These are phyloP conservation scores for Nicotiana otophora DNA, from an alignment of 257 asterid species.

Conservation along the genomic window DNA sequence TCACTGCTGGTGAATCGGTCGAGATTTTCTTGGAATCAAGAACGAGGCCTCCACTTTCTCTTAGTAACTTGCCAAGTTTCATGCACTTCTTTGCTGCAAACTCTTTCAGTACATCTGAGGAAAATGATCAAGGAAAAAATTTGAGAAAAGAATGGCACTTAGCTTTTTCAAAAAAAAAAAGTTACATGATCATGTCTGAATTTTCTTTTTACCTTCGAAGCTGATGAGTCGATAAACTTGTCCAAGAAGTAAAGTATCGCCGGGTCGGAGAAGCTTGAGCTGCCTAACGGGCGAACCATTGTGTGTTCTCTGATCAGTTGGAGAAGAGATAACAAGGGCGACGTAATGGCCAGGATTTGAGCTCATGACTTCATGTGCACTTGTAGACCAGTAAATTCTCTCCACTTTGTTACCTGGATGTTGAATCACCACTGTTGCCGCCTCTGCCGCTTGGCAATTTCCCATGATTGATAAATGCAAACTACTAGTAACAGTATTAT, in stretches of 20 bases:
- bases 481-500: neutral
- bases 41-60: conserved; percentile 41
- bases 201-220: conserved; percentile 52
- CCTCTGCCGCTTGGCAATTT: conserved; percentile 92
- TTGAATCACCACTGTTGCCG: conserved; percentile 71
- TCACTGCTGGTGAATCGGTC: conserved; percentile 4
- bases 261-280: conserved; percentile 77
- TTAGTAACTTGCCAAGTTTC: conserved; percentile 52
- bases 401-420: conserved; percentile 64
- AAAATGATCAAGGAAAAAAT: neutral
- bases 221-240: conserved; percentile 74
- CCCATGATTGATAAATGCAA: conserved; percentile 36
- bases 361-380: conserved; percentile 64
- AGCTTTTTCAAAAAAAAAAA: neutral
- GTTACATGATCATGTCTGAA: neutral
- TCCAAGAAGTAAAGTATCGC: conserved; percentile 62
- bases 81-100: conserved; percentile 59
- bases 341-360: conserved; percentile 83
- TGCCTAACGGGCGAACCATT: conserved; percentile 49
- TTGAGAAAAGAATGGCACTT: neutral
- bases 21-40: conserved; percentile 22
- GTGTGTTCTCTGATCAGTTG: conserved; percentile 30
- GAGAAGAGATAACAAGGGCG: conserved; percentile 46
- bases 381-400: conserved; percentile 63
- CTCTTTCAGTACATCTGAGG: conserved; percentile 58